Percentiles rank a stretch among this genome's conserved stretches.
Conservation (phyloP, 352 stramenopile species). For the Thraustochytrium striatum region DNA sequence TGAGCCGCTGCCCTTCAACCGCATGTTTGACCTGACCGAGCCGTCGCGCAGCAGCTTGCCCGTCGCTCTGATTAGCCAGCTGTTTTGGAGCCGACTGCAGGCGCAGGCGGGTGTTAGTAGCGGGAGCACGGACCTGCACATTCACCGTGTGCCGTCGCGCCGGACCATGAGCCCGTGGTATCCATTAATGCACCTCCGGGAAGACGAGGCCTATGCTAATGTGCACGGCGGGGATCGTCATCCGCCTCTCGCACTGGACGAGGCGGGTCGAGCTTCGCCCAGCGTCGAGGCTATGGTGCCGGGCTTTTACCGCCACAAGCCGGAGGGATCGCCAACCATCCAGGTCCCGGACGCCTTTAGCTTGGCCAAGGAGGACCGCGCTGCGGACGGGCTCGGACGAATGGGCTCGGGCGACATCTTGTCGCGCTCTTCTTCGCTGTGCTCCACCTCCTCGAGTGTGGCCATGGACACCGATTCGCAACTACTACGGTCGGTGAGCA, state of each 20-base stretch:
- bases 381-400: too few relatives aligned
- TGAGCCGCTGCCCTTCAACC: slow-evolving; percentile 14
- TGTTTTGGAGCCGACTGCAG: neutral
- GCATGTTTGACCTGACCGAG: slow-evolving; percentile 40
- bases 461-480: too few relatives aligned
- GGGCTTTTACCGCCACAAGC: neutral
- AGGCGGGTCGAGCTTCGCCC: neutral
- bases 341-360: too few relatives aligned
- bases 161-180: slow-evolving; percentile 26
- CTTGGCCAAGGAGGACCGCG: too few relatives aligned
- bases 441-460: too few relatives aligned
- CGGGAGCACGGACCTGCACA: neutral
- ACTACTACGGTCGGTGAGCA: too few relatives aligned
- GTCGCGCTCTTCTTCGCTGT: too few relatives aligned
- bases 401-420: too few relatives aligned
- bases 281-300: neutral
- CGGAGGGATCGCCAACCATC: too few relatives aligned
- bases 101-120: neutral
- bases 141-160: neutral
- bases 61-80: slow-evolving; percentile 24
- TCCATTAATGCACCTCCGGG: too few relatives aligned
- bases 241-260: neutral
- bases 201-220: too few relatives aligned
- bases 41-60: neutral
- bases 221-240: too few relatives aligned